Base-by-base conservation (phyloP, 2,329 filamentous ascomycete species). In the Claviceps arundinis region DNA sequence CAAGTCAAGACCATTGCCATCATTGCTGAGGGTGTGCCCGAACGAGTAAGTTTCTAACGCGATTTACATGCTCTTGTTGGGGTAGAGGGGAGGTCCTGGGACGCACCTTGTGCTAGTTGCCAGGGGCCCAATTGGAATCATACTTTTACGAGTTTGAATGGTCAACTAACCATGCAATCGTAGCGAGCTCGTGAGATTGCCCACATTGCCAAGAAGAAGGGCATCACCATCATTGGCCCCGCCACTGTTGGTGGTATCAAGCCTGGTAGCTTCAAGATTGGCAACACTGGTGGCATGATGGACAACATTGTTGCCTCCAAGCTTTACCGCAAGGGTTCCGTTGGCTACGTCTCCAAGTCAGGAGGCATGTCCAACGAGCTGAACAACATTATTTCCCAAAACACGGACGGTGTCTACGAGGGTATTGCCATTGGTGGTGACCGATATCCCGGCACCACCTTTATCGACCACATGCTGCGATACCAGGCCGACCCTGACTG, bases 231-330 rank as follows among this genome's bases (percentile, higher is more conserved):
- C 71, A 96, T 98, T 67, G 93, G 93, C 59, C 93, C 93, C 59
- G 93, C 93, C 64, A 98, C 93, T 52, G 93, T 98, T 57, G 93
- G 93, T 82, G 93, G 93, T 66, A 97, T 98, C 77, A 98, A 97
- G 83, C 93, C 93, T 57, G 93, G 93, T 71, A 88, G 87, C 70
- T 98, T 91, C 87, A 98, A 97, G 83, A 98, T 98, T 60, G 93
- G 93, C 71, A 98, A 98, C 82, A 98, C 93, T 65, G 93, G 93
- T 81, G 93, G 93, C 73, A 98, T 98, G 93, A 98, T 98, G 93
- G 93, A 98, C 82, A 98, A 98, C 82, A 98, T 98, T 65, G 93
- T 98, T 59, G 89, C 93, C 62, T 97, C 93, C 70, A 98, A 98
- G 84, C 88, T 98, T 56, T 98, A 98, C 84, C 91, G 93, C 74